Evolutionary conservation across 306 rosid genomes (phyloP), one percentile per base, ranked within the genome.

Genomic region (Echinosophora koreensis): DNA sequence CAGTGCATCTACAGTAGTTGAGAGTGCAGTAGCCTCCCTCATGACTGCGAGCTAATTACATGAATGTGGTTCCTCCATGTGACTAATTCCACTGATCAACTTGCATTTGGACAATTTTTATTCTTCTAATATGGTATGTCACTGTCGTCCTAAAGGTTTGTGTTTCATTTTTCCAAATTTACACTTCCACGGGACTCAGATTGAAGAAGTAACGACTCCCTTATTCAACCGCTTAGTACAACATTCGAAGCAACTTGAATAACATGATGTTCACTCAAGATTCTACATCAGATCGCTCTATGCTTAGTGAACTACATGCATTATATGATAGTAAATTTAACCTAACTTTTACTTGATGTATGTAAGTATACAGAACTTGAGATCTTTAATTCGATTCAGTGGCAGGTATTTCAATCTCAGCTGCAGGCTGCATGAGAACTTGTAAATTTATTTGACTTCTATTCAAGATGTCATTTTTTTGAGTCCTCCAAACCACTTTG

Each of bases 1-100:
- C 71, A 74, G 60, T 74, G 62, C 35, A 6, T 61, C 30, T 16
- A 59, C 65, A 49, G 79, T 47, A 49, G 79, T 47, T 49, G 60
- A 74, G 37, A 16, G 6, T 62, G 62, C 71, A 74, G 17, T 74
- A 10, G 6, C 41, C 39, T 61, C 13, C 34, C 16, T 72, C 67
- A 4, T 30, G 7, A 61, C 4, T n/a, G 55, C 34, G 34, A 28
- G 57, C 46, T 73, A 42, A 28, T 22, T 22, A 22, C 46, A 62
- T 34, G 50, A 32, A 59, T 59, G 35, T 73, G 58, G 46, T 27
- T 47, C 79, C 2, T 62, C 18, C 30, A 62, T n/a, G 10, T 42
- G 35, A 44, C 22, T 22, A 44, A 61, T 3, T 58, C 39, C 58
- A 30, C 13, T 15, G 22, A 22, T 22, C 17, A 14, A 61, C 44